Evolutionary conservation across 495 filamentous ascomycete genomes (phyloP).

Genomic region (Bacidia gigantensis): DNA sequence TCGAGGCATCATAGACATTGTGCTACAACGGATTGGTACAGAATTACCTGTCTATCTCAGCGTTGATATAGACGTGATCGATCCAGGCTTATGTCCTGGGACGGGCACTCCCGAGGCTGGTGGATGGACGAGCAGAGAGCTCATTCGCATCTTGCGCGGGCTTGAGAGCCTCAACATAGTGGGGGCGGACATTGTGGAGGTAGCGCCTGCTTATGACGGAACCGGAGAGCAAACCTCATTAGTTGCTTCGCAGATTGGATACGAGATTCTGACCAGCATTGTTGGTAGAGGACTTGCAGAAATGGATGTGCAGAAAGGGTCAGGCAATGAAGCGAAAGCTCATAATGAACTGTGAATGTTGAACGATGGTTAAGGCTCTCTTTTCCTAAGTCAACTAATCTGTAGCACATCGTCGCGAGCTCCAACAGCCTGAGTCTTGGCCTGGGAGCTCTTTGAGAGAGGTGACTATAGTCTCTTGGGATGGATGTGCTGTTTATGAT

Average conservation of each 20-base stretch:
- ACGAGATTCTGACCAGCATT: constrained; percentile 70
- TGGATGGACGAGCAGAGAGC: constrained; percentile 44
- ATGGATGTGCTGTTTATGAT: too few relatives aligned
- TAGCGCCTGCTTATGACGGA: constrained; percentile 75
- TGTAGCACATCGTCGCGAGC: too few relatives aligned
- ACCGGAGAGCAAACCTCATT: constrained; percentile 71
- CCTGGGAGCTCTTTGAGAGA: too few relatives aligned
- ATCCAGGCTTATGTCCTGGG: constrained; percentile 46
- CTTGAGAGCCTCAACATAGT: constrained; percentile 58
- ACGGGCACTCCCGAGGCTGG: constrained; percentile 58
- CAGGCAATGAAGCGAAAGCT: neutral
- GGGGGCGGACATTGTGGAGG: constrained; percentile 72
- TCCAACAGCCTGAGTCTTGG: too few relatives aligned
- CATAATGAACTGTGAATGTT: neutral
- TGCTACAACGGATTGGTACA: constrained; percentile 44
- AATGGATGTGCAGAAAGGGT: constrained; percentile 20
- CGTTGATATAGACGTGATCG: constrained; percentile 64
- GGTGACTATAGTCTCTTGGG: too few relatives aligned
- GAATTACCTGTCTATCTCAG: constrained; percentile 57
- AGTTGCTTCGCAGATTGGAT: constrained; percentile 69
- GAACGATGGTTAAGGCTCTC: neutral
- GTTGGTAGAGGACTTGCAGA: constrained; percentile 40
- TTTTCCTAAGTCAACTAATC: too few relatives aligned
- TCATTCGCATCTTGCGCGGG: constrained; percentile 55
- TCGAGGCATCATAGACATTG: constrained; percentile 41